phyloP scores from a whole-genome alignment of 495 filamentous ascomycete genomes.

The Tuber magnatum region DNA sequence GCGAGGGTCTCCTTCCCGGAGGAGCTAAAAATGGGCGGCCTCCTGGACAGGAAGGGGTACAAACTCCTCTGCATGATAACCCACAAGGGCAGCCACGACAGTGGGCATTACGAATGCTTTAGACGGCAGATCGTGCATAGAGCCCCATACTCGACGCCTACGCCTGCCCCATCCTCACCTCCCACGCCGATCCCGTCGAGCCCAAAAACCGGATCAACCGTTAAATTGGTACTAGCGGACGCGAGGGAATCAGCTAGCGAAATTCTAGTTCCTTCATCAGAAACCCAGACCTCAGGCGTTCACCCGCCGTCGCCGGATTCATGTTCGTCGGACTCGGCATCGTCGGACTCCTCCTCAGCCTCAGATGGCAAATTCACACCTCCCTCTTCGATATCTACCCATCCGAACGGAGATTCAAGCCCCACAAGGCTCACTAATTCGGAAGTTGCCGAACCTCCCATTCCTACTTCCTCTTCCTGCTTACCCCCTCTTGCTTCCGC shows the following conservation, averaged over 20 bases:
- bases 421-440: neutral
- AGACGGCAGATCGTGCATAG: slow-evolving; percentile 68
- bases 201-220: slow-evolving; percentile 19
- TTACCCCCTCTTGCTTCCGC: neutral
- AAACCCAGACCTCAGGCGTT: neutral
- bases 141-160: slow-evolving; percentile 71
- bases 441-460: neutral
- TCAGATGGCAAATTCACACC: slow-evolving; percentile 31
- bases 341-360: slow-evolving; percentile 33
- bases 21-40: slow-evolving; percentile 66
- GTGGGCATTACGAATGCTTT: slow-evolving; percentile 96
- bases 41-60: slow-evolving; percentile 71
- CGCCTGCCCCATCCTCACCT: slow-evolving; percentile 41
- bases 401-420: slow-evolving; percentile 12
- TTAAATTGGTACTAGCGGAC: slow-evolving; percentile 36
- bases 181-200: slow-evolving; percentile 21
- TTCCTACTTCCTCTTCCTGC: neutral
- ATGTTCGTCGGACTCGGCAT: slow-evolving; percentile 20
- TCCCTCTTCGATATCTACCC: slow-evolving; percentile 25
- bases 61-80: slow-evolving; percentile 80
- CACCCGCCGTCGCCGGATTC: slow-evolving; percentile 19
- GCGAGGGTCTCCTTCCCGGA: slow-evolving; percentile 92
- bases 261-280: neutral
- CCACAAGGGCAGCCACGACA: slow-evolving; percentile 92
- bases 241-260: slow-evolving; percentile 8